These are phyloP conservation scores for Metarhizium brunneum DNA, from an alignment of 2,329 filamentous ascomycete genomes.

Conservation along the genomic window DNA sequence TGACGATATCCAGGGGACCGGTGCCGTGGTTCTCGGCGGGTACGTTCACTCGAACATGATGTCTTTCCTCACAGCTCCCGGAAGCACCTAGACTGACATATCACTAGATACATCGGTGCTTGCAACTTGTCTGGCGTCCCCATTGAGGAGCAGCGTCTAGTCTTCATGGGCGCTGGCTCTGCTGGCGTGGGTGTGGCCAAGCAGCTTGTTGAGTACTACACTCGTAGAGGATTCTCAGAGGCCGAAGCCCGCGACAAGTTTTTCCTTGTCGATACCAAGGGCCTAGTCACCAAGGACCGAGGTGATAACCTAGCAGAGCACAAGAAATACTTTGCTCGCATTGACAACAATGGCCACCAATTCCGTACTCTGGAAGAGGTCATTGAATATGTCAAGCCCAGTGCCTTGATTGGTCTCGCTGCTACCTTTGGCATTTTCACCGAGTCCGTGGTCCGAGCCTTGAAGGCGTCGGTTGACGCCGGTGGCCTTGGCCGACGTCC, in stretches of 20 bases:
- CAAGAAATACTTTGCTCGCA: constrained; percentile 62
- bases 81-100: constrained; percentile 41
- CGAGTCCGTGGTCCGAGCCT: constrained; percentile 67
- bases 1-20: constrained; percentile 96
- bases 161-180: constrained; percentile 93
- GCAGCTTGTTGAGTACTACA: constrained; percentile 96
- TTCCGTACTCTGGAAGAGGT: constrained; percentile 81
- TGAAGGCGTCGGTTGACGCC: constrained; percentile 54
- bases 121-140: constrained; percentile 82
- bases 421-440: constrained; percentile 94
- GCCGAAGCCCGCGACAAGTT: constrained; percentile 83
- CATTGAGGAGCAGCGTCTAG: constrained; percentile 81
- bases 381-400: constrained; percentile 90
- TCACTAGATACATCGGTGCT: constrained; percentile 52
- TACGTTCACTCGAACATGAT: constrained; percentile 25
- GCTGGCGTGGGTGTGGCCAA: constrained; percentile 96
- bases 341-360: constrained; percentile 56
- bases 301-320: constrained; percentile 92
- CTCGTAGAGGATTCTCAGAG: constrained; percentile 81
- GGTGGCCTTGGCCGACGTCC: constrained; percentile 65
- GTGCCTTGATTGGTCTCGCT: constrained; percentile 86
- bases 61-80: background rate
- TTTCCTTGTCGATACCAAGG: constrained; percentile 95
- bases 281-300: constrained; percentile 85
- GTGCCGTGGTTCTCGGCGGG: constrained; percentile 86